Evolutionary conservation across 108 stramenopile species (phyloP).

Genomic region (Licmophora abbreviata): DNA sequence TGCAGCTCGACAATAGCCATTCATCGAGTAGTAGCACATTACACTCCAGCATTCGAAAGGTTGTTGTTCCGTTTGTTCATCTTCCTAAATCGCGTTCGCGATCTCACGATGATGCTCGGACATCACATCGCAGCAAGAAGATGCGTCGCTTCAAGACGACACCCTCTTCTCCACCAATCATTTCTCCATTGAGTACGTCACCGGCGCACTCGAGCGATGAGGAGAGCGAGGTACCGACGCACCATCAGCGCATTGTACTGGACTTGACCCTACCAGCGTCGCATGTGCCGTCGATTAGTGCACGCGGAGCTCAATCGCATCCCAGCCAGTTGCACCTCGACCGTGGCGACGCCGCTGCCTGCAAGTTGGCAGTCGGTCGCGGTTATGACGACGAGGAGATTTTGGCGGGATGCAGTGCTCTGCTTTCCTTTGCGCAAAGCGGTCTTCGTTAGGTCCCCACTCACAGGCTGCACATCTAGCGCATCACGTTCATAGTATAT

Average conservation of each 20-base stretch:
- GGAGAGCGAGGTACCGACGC: not conserved
- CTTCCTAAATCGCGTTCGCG: not conserved
- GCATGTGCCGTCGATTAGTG: too few relatives aligned
- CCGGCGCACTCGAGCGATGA: not conserved
- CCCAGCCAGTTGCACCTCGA: not conserved
- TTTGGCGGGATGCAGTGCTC: conserved; percentile 40
- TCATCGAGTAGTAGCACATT: too few relatives aligned
- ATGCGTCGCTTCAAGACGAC: not conserved
- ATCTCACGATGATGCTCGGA: not conserved
- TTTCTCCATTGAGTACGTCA: conserved; percentile 1
- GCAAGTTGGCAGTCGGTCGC: too few relatives aligned
- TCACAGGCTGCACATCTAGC: too few relatives aligned
- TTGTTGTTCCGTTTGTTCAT: not conserved
- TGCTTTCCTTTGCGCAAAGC: too few relatives aligned
- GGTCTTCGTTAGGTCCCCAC: too few relatives aligned
- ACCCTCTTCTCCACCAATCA: not conserved
- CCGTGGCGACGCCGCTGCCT: too few relatives aligned
- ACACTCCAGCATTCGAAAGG: not conserved
- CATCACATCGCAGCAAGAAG: too few relatives aligned
- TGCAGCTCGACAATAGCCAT: too few relatives aligned
- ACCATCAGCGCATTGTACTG: conserved; percentile 6
- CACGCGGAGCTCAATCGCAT: too few relatives aligned
- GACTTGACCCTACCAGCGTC: conserved; percentile 18
- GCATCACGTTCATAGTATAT: too few relatives aligned
- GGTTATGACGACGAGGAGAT: conserved; percentile 30